Evolutionary conservation across 108 stramenopile genomes (phyloP), one percentile per base, ranked within the genome.

Genomic region (Skeletonema tropicum): DNA sequence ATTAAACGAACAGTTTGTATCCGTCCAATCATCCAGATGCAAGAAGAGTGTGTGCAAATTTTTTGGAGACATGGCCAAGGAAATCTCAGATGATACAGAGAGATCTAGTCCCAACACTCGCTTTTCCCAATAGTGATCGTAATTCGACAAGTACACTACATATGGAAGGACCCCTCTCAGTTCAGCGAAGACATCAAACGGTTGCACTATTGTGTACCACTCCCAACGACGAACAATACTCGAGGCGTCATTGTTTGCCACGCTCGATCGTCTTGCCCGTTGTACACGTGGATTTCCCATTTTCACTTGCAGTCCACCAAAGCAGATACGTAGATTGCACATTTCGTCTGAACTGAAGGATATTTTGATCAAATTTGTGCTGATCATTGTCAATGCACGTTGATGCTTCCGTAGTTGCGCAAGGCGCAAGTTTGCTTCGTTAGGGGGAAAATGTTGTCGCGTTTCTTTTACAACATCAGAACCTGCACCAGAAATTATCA

Each of bases 21-120:
- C 79, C 6, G 62, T 55, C 13, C 30, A 80, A 64, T 80, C 79
- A 64, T 75, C 79, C 12, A 80, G 41, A 52, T 80, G 79, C 60
- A 75, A 46, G 10, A 80, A 35, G n/a, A 39, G 67, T 19, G 79
- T 80, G 29, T 80, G 70, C 1, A 80, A 11, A 11, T 68, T 61
- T 0, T 33, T 55, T 11, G 79, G 68, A 13, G 79, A 75, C 33
- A 74, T 13, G 7, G 55, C 36, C 12, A 79, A 41, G 6, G 74
- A 65, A 48, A 75, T 32, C 60, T 75, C 58, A 33, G 74, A 38
- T 58, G 48, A 55, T 5, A n/a, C 42, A 12, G 65, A 48, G 3
- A 75, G 41, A 17, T 38, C 25, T 2, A 69, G 11, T n/a, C 48
- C 66, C 21, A 79, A 19, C 1, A 23, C 46, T 52, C 60, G 39